Base-by-base conservation (phyloP, 768 basidiomycete species). In the Chalciporus chontae region DNA sequence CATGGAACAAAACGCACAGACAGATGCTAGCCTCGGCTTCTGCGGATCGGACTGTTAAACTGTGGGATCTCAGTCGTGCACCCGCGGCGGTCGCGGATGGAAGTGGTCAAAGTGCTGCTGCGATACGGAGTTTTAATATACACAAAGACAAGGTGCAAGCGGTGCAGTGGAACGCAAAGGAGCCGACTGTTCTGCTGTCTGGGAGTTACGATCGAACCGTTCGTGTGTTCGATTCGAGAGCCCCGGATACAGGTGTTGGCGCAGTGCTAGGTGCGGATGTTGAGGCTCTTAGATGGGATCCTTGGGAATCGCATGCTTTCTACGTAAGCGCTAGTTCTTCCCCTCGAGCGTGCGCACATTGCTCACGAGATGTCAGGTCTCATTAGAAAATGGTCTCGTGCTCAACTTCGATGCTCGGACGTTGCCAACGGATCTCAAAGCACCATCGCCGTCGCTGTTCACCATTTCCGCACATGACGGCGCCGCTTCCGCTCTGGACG, bases 111-210 rank as follows among this genome's bases (percentile, higher is more conserved):
- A 66, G 66, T 69, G 63, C 57, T 0, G 62, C 59, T 51, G 94
- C 94, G 19, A 80, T 97, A 59, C 78, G 91, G 51, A 93, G 87
- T 58, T 98, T 94, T 69, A 76, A 76, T 38, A 75, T 87, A 26
- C 91, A 94, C 66, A 89, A 83, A 64, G 94, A 96, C 69, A 97
- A 95, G 73, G 90, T 99, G 19, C 94, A 97, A 70, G 84, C 90
- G 3, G 92, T 99, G 8, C 87, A 94, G 60, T 99, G 96, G 96
- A 96, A 96, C 66, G 78, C 82, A 27, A 77, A 78, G 47, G 87
- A 96, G 54, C 90, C 94, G 17, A 89, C 86, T 8, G 91, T 96
- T 23, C 72, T 99, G 32, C 73, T 99, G 48, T 94, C 91, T 9
- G 96, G 95, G 18, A 89, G 91, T 52, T 97, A 91, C 63, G 96